A percentile compares a stretch with the other conserved stretches of the same genome.
Conservation (phyloP, 352 stramenopile species). For the Phytophthora pseudosyringae region DNA sequence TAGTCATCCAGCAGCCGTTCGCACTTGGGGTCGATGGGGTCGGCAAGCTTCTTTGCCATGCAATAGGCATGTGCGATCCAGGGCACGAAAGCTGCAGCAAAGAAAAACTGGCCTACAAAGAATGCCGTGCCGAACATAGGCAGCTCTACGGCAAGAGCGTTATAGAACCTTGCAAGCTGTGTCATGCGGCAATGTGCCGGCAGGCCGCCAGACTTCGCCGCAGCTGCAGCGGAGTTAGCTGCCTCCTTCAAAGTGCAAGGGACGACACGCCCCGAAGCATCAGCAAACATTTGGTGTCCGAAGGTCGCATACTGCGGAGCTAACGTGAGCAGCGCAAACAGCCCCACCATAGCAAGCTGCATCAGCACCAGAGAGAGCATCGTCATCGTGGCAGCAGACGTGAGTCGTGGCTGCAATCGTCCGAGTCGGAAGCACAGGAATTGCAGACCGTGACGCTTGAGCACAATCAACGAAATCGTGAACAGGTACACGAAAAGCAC, state of each 20-base stretch:
- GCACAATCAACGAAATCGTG: constrained; percentile 71
- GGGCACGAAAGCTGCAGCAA: constrained; percentile 77
- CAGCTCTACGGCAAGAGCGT: constrained; percentile 69
- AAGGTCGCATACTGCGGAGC: constrained; percentile 89
- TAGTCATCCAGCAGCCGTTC: constrained; percentile 73
- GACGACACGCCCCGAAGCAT: constrained; percentile 48
- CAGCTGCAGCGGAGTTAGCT: constrained; percentile 45
- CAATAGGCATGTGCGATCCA: constrained; percentile 79
- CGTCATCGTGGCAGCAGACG: constrained; percentile 76
- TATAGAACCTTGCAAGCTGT: constrained; percentile 85
- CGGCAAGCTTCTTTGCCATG: constrained; percentile 70
- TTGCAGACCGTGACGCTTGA: constrained; percentile 77
- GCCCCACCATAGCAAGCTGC: constrained; percentile 82
- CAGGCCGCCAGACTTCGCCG: constrained; percentile 29
- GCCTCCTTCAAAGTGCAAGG: constrained; percentile 78
- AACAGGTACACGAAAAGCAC: constrained; percentile 86
- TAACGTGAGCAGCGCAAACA: constrained; percentile 84
- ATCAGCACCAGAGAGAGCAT: constrained; percentile 81
- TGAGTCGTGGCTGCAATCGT: constrained; percentile 73
- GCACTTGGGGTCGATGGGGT: constrained; percentile 68
- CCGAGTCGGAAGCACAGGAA: constrained; percentile 84
- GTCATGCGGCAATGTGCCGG: constrained; percentile 71
- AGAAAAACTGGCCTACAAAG: constrained; percentile 77
- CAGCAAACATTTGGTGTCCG: constrained; percentile 74
- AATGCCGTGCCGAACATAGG: constrained; percentile 80